Percentiles rank a stretch among this genome's conserved stretches.
These are phyloP conservation scores for Rhizopogon sp. DNA, from an alignment of 768 basidiomycete genomes.

Conservation along the genomic window DNA sequence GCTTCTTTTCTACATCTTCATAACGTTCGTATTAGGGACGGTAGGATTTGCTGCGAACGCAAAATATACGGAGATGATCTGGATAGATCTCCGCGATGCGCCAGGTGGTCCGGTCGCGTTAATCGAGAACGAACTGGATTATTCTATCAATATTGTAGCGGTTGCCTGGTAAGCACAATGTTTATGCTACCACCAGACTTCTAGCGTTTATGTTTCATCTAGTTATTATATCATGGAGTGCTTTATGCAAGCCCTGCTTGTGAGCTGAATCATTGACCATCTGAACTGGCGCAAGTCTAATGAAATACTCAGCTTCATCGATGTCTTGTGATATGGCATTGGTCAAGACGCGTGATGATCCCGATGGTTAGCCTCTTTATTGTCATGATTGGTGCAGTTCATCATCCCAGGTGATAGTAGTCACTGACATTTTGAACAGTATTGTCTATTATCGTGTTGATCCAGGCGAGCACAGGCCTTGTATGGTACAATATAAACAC, in stretches of 20 bases:
- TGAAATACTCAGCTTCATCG: neutral
- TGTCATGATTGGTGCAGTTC: conserved; percentile 11
- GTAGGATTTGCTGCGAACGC: conserved; percentile 22
- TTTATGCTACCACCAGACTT: neutral
- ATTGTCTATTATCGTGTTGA: conserved; percentile 15
- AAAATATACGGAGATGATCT: conserved; percentile 27
- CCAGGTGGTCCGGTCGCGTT: conserved; percentile 10
- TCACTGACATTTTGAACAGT: conserved; percentile 1
- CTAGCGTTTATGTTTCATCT: neutral
- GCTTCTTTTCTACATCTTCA: conserved; percentile 17
- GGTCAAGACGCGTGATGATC: conserved; percentile 9
- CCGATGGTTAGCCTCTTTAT: conserved; percentile 12
- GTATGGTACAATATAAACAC: conserved; percentile 18
- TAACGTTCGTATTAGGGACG: conserved; percentile 22
- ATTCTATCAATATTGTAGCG: conserved; percentile 15
- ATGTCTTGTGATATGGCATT: conserved; percentile 12
- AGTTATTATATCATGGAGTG: conserved; percentile 27
- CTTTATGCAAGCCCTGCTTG: conserved; percentile 21
- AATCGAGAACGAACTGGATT: conserved; percentile 10
- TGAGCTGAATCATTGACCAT: neutral
- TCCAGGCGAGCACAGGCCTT: conserved; percentile 7
- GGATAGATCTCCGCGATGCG: conserved; percentile 23
- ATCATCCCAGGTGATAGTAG: neutral
- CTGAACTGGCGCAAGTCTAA: neutral
- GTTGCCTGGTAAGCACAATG: conserved; percentile 11